These are phyloP conservation scores for Lumnitzera racemosa DNA, from an alignment of 345 rosid genomes.

Conservation along the genomic window DNA sequence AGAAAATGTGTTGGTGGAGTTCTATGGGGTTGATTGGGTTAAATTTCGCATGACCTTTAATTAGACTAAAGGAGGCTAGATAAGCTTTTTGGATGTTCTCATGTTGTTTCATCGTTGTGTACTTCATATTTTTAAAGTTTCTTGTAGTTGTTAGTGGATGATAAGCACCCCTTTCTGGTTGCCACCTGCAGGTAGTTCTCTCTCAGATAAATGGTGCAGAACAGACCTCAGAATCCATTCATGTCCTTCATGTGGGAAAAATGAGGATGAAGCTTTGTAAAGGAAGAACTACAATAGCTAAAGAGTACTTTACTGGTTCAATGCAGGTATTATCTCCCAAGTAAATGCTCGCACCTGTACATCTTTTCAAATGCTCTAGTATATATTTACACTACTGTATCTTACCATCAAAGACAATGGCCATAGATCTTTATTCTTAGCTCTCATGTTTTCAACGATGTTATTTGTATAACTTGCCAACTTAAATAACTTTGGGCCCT, in stretches of 20 bases:
- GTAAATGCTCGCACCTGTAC: no score
- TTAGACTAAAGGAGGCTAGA: no score
- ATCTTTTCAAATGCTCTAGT: no score
- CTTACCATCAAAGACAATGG: no score
- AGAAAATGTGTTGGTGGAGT: no score
- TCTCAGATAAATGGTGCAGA: constrained; percentile 70
- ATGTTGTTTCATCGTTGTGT: not conserved
- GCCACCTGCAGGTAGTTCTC: constrained; percentile 54
- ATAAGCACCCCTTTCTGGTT: not conserved
- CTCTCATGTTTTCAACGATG: no score
- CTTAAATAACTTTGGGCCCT: no score
- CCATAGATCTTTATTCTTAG: no score
- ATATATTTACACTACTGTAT: no score
- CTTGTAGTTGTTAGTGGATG: not conserved
- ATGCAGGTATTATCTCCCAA: constrained; percentile 57
- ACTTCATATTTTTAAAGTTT: not conserved
- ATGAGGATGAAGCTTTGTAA: constrained; percentile 93
- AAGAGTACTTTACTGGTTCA: constrained; percentile 76
- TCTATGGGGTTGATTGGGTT: no score
- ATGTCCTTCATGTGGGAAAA: constrained; percentile 80
- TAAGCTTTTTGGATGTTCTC: not conserved
- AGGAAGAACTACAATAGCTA: constrained; percentile 60
- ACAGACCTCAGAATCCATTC: constrained; percentile 70
- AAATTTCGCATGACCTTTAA: no score
- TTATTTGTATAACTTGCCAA: no score